Evolutionary conservation across 768 basidiomycete genomes (phyloP), one percentile per base, ranked within the genome.

Genomic region (Flagelloscypha sp.): DNA sequence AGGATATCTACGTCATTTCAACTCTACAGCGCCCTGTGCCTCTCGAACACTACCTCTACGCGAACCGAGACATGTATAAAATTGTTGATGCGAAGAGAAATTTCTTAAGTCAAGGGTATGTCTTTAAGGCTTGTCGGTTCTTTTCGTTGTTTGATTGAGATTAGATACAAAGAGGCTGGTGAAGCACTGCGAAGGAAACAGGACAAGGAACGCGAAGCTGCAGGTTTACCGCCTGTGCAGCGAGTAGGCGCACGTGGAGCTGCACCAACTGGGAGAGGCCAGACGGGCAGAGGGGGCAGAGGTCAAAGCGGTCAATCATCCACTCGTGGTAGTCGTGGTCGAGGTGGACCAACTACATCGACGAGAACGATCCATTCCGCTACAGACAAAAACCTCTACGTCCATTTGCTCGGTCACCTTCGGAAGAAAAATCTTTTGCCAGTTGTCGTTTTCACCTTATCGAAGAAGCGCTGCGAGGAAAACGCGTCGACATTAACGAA

Each of bases 1-100:
- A 97, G 57, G 92, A 98, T 45, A 97, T 99, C 36, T 98, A 97
- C 55, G 95, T 99, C 30, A 98, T 99, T 44, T 94, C 88, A 7
- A 99, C 95, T 0, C 78, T 83, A 3, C 92, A 97, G 57, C 72
- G 95, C 36, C 95, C 95, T 0, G 95, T 99, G 5, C 95, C 95
- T 5, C 69, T 99, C 36, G 94, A 98, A 58, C 94, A 98, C 63
- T 94, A 82, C 59, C 65, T 99, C 3, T 99, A 95, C 58, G 89
- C 93, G 5, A 87, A 90, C n/a, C 72, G 81, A 39, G 92, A 95
- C 28, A 65, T 83, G 49, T 84, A 85, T 68, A 97, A 94, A 62
- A 87, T 98, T 38, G 88, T 99, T 16, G 79, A 94, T 53, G 68
- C 84, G 0, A 71, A 74, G 35, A 74, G 92, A 25, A 71, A 72